Conservation (phyloP, 2,329 filamentous ascomycete genomes). For the Xylariaceae sp. region DNA sequence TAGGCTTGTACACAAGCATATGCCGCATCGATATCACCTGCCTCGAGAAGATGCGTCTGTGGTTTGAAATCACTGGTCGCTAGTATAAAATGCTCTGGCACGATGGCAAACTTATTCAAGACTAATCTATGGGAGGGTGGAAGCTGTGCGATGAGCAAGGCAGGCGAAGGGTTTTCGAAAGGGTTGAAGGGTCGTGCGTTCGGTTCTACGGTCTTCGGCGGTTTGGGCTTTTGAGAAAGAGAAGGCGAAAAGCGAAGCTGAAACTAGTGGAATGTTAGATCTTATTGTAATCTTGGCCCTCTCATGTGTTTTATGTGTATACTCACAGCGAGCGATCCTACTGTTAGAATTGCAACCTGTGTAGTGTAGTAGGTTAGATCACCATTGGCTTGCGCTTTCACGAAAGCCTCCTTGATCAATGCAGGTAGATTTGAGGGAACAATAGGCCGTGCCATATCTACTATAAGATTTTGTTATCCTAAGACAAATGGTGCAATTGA, state of each 20-base stretch:
- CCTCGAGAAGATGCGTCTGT: slow-evolving; percentile 70
- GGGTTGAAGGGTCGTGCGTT: slow-evolving; percentile 61
- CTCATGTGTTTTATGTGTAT: background rate
- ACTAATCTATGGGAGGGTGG: slow-evolving; percentile 67
- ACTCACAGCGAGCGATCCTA: slow-evolving; percentile 40
- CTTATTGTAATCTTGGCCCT: background rate
- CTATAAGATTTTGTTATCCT: slow-evolving; percentile 27
- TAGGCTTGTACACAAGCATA: slow-evolving; percentile 68
- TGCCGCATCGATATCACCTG: slow-evolving; percentile 65
- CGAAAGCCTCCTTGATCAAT: slow-evolving; percentile 58
- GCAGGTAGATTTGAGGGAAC: slow-evolving; percentile 56
- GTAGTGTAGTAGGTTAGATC: slow-evolving; percentile 63
- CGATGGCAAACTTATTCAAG: slow-evolving; percentile 78
- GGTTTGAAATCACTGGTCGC: slow-evolving; percentile 67
- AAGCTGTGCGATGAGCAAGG: slow-evolving; percentile 62
- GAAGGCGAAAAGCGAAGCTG: slow-evolving; percentile 75
- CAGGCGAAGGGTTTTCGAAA: slow-evolving; percentile 65
- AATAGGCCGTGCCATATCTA: slow-evolving; percentile 49
- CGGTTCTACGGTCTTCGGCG: slow-evolving; percentile 47
- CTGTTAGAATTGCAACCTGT: slow-evolving; percentile 55
- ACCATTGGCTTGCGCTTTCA: slow-evolving; percentile 53
- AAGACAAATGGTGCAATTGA: background rate
- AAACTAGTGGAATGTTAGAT: slow-evolving; percentile 57
- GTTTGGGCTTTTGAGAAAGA: slow-evolving; percentile 71
- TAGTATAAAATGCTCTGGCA: slow-evolving; percentile 75